Evolutionary conservation across 2,329 filamentous ascomycete species (phyloP), one percentile per base, ranked within the genome.

Genomic region (Tolypocladium ophioglossoides): DNA sequence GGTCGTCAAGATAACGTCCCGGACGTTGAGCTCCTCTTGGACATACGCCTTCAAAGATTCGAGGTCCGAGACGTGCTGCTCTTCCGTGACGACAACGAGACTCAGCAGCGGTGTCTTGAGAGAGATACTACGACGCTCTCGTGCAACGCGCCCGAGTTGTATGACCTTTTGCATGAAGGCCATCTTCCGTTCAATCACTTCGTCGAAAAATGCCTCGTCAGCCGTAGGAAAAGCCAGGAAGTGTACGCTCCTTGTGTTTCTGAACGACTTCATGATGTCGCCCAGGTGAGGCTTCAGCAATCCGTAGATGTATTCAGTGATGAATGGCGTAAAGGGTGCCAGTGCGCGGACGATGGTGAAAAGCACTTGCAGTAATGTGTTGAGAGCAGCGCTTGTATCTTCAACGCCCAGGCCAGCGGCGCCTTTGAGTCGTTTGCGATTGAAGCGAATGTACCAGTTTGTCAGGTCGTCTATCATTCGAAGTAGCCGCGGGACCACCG

Each of bases 361-460:
- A 24, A 97, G 77, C 54, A 96, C 89, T 71, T 96, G 90, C 64
- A 95, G 96, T 8, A 97, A 80, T 2, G 92, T 91, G 72, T 96
- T 96, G 53, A 99, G 78, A 0, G 92, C 92, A 65, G 95, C 89
- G 51, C 86, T 76, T 11, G 94, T 96, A 67, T 97, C 92, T 18
- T 91, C 81, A 24, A 89, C 71, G 20, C 91, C 89, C 3, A 39
- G 37, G 6, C 37, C 37, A 59, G 89, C 84, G 66, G 94, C 91
- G 46, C 91, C 91, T 82, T 96, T 96, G 61, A 96, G 78, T 53
- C 91, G 84, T 70, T 88, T 88, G 54, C 91, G 82, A 76, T 96
- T 96, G 76, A 96, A 95, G 57, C 91, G 83, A 68, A 96, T 96
- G 72, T 96, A 96, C 91, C 91, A 96, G 72, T 97, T 97, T 18